Evolutionary conservation across 257 asterid species (phyloP).

Genomic region (Asclepias syriaca): DNA sequence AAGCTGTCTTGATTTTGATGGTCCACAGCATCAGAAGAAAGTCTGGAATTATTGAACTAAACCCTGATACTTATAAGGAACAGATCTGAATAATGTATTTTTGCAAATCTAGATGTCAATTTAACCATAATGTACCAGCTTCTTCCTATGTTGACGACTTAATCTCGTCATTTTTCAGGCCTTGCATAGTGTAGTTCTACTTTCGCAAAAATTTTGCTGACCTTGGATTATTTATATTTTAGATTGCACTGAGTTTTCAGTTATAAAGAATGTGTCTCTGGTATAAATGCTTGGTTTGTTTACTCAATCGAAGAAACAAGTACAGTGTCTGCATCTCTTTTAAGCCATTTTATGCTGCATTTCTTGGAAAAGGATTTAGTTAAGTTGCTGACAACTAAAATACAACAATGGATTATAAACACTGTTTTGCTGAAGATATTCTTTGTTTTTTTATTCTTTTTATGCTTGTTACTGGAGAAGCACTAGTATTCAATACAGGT

Average conservation of each 20-base stretch:
- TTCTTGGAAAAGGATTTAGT: background rate
- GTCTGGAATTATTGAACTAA: background rate
- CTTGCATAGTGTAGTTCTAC: background rate
- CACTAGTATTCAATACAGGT: background rate
- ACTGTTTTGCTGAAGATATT: background rate
- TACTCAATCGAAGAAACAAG: background rate
- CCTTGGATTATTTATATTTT: background rate
- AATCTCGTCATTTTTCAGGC: background rate
- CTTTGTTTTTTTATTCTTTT: background rate
- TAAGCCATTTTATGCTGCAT: background rate
- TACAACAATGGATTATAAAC: background rate
- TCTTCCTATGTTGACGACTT: background rate
- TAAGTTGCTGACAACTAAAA: background rate
- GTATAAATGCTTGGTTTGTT: too few species aligned
- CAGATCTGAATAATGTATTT: background rate
- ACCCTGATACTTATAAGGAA: background rate
- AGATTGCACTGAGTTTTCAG: background rate
- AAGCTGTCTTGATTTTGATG: background rate
- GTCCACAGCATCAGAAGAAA: background rate
- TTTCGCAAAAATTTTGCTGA: background rate
- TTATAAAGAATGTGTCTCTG: background rate
- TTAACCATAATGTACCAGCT: background rate
- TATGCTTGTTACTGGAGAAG: background rate
- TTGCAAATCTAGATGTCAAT: background rate
- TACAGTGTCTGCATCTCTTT: background rate